Evolutionary conservation across 2,329 filamentous ascomycete genomes (phyloP), one percentile per base, ranked within the genome.

Genomic region (Fusarium nelsonii): DNA sequence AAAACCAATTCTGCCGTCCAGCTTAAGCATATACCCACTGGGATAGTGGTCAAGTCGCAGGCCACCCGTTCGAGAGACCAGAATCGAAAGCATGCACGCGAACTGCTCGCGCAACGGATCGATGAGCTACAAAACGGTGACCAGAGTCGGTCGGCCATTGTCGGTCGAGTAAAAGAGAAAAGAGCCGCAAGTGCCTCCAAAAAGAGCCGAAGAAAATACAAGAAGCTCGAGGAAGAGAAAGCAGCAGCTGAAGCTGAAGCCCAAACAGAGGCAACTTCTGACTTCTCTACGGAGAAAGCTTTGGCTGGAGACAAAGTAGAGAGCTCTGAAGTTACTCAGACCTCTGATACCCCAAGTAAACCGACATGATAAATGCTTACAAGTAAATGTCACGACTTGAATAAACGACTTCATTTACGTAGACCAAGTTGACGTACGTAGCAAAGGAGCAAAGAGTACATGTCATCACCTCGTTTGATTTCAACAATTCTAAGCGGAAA

Each of bases 1-100:
- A 99, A 99, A 88, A 99, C 96, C 28, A 94, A 90, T 70, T 97
- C 93, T 0, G 95, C 95, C 37, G 95, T 97, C 4, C 96, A 99
- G 78, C 85, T 99, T 36, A 96, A 91, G 72, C 96, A 99, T 79
- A 82, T 92, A 16, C 93, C 95, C 8, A 97, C 94, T 1, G 95
- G 95, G 65, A 89, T 97, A 54, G 94, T 98, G 15, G 88, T 99
- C 68, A 99, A 99, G 82, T 95, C 89, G 58, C 96, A 99, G 81
- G 93, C 91, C 20, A 98, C 96, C 10, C 90, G 96, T 48, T 97
- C 92, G 2, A 89, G 93, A 18, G 87, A 87, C 59, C 92, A 97
- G 80, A 99, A 99, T 78, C 88, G 94, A 68, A 94, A 92, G 78
- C 91, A 93, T 66, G 96, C 96, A 14, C 87, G 94, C 40, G 84